These are phyloP conservation scores for Puccinia polysora DNA, from an alignment of 1,284 basidiomycete genomes.

Conservation along the genomic window DNA sequence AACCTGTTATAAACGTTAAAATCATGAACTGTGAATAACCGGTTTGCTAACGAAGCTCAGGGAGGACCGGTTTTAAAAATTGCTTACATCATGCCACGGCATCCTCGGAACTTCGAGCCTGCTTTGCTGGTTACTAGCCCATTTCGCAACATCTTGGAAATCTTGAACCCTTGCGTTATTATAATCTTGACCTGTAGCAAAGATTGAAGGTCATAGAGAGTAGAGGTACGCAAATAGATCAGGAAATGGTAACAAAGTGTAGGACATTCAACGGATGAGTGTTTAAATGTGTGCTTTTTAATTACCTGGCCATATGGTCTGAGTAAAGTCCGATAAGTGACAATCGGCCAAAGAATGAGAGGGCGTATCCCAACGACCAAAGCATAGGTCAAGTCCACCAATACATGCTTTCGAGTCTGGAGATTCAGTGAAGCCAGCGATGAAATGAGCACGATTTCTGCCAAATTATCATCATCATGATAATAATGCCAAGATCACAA, in stretches of 20 bases:
- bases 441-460: not conserved
- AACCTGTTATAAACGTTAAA: conserved; percentile 55
- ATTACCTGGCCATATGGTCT: conserved; percentile 77
- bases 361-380: conserved; percentile 89
- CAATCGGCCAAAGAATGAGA: conserved; percentile 72
- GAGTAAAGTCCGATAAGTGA: conserved; percentile 74
- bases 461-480: not conserved
- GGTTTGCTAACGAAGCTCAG: conserved; percentile 56
- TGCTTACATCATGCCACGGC: conserved; percentile 79
- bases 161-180: conserved; percentile 62
- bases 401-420: conserved; percentile 55
- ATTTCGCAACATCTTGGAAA: conserved; percentile 75
- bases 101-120: conserved; percentile 56
- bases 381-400: conserved; percentile 84
- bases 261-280: not conserved
- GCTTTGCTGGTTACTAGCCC: conserved; percentile 60
- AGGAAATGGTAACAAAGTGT: not conserved
- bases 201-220: too few relatives aligned
- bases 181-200: conserved; percentile 56
- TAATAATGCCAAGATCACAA: not conserved
- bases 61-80: conserved; percentile 10
- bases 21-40: too few relatives aligned
- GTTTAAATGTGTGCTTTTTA: not conserved
- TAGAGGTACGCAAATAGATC: too few relatives aligned
- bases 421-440: not conserved